Conservation (phyloP, 345 rosid genomes). For the Clarkia xantiana region DNA sequence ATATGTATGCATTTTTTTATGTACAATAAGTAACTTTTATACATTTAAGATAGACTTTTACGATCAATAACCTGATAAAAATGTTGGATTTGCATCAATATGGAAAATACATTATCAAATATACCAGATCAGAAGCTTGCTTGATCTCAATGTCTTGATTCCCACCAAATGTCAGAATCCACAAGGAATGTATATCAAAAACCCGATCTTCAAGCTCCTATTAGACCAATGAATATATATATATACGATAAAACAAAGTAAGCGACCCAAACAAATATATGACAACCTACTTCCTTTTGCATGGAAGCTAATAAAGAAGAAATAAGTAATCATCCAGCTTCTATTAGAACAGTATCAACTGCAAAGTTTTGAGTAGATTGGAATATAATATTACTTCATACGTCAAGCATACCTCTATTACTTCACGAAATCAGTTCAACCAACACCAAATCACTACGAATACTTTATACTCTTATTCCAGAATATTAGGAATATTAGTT, state of each 20-base stretch:
- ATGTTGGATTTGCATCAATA: background rate
- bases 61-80: too few relatives aligned
- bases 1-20: background rate
- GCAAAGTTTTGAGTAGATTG: constrained; percentile 52
- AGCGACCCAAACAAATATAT: constrained; percentile 4
- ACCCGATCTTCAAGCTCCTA: constrained; percentile 90
- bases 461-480: too few relatives aligned
- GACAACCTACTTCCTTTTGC: constrained; percentile 60
- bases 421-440: too few relatives aligned
- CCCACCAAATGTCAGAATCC: constrained; percentile 75
- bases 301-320: constrained; percentile 77
- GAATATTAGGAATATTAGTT: too few relatives aligned
- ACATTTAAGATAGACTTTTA: too few relatives aligned
- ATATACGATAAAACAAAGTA: background rate
- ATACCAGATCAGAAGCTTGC: constrained; percentile 38
- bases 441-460: too few relatives aligned
- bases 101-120: constrained; percentile 38
- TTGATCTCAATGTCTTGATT: constrained; percentile 41
- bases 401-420: too few relatives aligned
- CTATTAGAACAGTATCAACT: constrained; percentile 55
- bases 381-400: constrained; percentile 75
- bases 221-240: constrained; percentile 15
- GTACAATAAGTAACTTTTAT: background rate
- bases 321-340: constrained; percentile 91
- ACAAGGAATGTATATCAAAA: constrained; percentile 80